Percentiles rank a stretch among this genome's conserved stretches.
Conservation (phyloP, 192 early-diverging fungal genomes). For the Linderina pennispora region DNA sequence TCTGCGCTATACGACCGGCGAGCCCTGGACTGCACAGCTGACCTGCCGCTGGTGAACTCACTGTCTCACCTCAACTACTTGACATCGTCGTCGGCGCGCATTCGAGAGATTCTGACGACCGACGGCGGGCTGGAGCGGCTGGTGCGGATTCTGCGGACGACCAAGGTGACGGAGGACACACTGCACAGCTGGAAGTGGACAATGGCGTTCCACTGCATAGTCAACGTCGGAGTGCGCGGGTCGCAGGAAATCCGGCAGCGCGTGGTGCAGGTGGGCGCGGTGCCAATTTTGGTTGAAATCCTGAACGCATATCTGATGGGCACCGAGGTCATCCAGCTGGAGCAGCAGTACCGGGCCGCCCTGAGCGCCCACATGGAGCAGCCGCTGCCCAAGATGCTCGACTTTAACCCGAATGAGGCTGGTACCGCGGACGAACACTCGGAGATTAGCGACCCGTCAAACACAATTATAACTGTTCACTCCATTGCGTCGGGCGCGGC, state of each 20-base stretch:
- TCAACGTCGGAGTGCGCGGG: slow-evolving; percentile 82
- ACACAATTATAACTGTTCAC: slow-evolving; percentile 27
- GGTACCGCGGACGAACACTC: slow-evolving; percentile 22
- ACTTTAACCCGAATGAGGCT: slow-evolving; percentile 17
- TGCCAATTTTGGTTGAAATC: slow-evolving; percentile 77
- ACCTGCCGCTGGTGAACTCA: slow-evolving; percentile 80
- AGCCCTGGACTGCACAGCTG: slow-evolving; percentile 89
- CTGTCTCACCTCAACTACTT: slow-evolving; percentile 84
- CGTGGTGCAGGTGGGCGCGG: slow-evolving; percentile 80
- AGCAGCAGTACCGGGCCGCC: slow-evolving; percentile 37
- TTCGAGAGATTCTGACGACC: slow-evolving; percentile 71
- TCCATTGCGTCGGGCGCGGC: slow-evolving; percentile 41
- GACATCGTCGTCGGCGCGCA: slow-evolving; percentile 72
- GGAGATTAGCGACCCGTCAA: slow-evolving; percentile 37
- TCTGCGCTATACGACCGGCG: slow-evolving; percentile 86
- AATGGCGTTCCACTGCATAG: slow-evolving; percentile 76
- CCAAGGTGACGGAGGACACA: slow-evolving; percentile 57
- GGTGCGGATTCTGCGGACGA: slow-evolving; percentile 70
- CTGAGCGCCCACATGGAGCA: slow-evolving; percentile 17
- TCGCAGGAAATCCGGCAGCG: slow-evolving; percentile 70
- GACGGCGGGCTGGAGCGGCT: slow-evolving; percentile 89
- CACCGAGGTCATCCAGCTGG: slow-evolving; percentile 28
- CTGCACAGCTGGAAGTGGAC: slow-evolving; percentile 77
- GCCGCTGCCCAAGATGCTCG: slow-evolving; percentile 24
- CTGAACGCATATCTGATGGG: slow-evolving; percentile 50